Conservation (phyloP, 352 stramenopile species). For the Albugo laibachii region DNA sequence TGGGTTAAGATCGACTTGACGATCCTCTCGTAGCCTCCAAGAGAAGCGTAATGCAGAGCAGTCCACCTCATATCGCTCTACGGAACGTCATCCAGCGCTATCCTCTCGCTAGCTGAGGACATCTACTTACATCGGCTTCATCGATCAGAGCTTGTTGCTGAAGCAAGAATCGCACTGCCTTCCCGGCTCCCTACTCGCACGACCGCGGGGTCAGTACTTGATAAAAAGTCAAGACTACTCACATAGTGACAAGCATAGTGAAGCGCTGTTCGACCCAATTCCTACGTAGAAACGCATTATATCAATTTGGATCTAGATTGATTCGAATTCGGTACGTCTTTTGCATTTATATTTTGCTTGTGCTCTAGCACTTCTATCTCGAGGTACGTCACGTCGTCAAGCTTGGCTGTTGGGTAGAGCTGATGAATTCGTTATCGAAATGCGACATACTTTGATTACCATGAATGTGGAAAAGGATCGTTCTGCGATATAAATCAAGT, state of each 20-base stretch:
- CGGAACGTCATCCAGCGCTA: neutral
- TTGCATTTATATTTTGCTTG: constrained; percentile 48
- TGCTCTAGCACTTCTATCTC: constrained; percentile 33
- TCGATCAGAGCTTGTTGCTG: constrained; percentile 59
- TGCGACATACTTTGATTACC: constrained; percentile 7
- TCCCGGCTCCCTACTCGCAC: constrained; percentile 22
- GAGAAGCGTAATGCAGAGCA: constrained; percentile 56
- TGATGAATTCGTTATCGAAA: neutral
- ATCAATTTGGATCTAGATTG: neutral
- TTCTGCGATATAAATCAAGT: constrained; percentile 38
- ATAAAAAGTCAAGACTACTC: constrained; percentile 1
- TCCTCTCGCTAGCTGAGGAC: neutral
- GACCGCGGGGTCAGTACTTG: neutral
- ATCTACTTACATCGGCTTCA: constrained; percentile 37
- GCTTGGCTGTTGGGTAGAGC: constrained; percentile 17
- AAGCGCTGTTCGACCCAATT: constrained; percentile 50
- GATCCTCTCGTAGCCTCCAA: constrained; percentile 41
- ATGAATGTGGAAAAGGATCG: constrained; percentile 67
- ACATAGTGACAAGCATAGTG: constrained; percentile 58
- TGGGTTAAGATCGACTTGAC: constrained; percentile 35
- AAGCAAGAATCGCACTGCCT: constrained; percentile 27
- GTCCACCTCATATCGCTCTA: constrained; percentile 67
- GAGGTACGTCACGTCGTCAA: constrained; percentile 47
- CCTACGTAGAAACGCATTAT: constrained; percentile 12
- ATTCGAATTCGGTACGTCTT: constrained; percentile 21